Base-by-base conservation (phyloP, 139 green algal species). In the Tetraselmis striata region DNA sequence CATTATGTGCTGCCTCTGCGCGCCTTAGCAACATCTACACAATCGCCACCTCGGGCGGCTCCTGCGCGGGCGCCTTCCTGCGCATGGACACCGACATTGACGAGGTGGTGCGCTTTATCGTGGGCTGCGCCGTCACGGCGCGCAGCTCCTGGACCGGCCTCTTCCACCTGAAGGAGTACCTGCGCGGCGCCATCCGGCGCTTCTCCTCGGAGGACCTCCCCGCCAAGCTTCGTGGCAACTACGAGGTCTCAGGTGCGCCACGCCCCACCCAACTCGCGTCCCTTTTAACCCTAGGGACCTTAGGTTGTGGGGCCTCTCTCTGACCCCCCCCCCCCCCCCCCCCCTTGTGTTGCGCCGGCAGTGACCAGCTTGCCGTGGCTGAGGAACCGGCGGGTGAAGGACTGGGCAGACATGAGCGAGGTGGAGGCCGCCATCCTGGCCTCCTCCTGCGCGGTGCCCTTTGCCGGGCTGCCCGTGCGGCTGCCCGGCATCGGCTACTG, bases 391-490 rank as follows among this genome's bases (percentile, higher is more conserved):
- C 81, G 81, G 27, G 32, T 84, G n/a, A 80, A 59, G n/a, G 23
- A 81, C 0, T 84, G 79, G 32, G 32, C 29, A 24, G 23, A 2
- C 32, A 75, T 59, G 23, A 32, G 23, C 2, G 28, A 45, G 45
- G 32, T 84, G 59, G 74, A 30, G 32, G 59, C 59, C 31, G 76
- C 85, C 59, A 77, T 88, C 30, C 75, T 88, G 31, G 83, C 81
- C 27, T 84, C 79, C 30, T 29, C 81, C 24, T 84, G 82, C 79
- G 80, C 83, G 59, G 77, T 83, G 24, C 85, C 85, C 11, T 28
- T 80, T 2, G 31, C 76, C 18, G 81, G 81, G 32, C 76, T 84
- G 32, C 85, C 82, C 22, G 79, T 84, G 28, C 81, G 59, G 32
- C 59, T 87, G 76, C 29, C 29, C 29, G 28, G 75, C 0, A 23